A percentile compares a stretch with the other conserved stretches of the same genome.
Evolutionary conservation across 805 yeast genomes (phyloP).

Genomic region (Brettanomyces sp.): DNA sequence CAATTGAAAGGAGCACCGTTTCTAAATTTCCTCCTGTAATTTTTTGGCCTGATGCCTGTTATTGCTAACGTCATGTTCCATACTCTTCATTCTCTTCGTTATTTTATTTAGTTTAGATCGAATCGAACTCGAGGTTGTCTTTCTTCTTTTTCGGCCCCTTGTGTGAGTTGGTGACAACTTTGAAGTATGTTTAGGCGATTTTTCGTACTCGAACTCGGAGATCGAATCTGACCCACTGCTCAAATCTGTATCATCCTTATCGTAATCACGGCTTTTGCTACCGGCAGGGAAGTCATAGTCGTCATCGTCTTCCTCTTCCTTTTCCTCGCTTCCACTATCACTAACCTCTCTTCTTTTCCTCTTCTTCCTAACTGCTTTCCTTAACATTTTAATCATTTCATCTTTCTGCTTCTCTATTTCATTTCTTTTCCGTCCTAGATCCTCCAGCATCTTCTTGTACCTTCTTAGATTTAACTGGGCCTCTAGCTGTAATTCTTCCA

Average conservation of each 20-base stretch:
- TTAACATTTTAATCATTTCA: constrained; percentile 14
- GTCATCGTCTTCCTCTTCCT: not conserved
- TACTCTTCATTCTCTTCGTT: constrained; percentile 1
- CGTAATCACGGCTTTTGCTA: not conserved
- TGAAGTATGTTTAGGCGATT: no score
- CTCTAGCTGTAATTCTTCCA: constrained; percentile 54
- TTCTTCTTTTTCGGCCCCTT: not conserved
- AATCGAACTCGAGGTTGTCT: not conserved
- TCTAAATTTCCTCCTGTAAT: not conserved
- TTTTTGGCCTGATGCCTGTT: not conserved
- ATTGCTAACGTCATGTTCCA: constrained; percentile 1
- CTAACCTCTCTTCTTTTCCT: not conserved
- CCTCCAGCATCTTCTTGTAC: constrained; percentile 16
- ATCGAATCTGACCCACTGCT: not conserved
- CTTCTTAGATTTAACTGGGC: constrained; percentile 16
- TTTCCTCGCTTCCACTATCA: not conserved
- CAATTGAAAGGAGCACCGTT: no score
- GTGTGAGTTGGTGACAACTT: no score
- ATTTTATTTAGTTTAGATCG: not conserved
- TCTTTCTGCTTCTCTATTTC: constrained; percentile 20
- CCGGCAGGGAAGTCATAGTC: not conserved
- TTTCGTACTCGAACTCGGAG: no score
- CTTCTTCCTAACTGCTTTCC: constrained; percentile 10
- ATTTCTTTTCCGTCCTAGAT: constrained; percentile 18
- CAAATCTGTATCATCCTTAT: not conserved